phyloP scores from a whole-genome alignment of 1,284 basidiomycete species.

The Pterula multifida region DNA sequence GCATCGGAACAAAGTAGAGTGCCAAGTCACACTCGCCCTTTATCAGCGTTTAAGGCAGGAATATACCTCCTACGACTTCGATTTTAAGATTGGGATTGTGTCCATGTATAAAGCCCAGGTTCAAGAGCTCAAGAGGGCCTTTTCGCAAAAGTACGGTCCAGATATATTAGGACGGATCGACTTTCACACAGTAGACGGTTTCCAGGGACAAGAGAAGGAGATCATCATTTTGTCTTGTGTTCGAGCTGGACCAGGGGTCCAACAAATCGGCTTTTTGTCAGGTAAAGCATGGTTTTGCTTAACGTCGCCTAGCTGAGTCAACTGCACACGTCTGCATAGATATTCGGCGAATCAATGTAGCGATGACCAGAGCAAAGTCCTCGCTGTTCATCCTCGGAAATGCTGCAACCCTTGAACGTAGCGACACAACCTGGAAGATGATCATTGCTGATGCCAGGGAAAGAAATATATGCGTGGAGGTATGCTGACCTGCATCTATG shows the following conservation, averaged over 20 bases:
- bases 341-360: slow-evolving; percentile 91
- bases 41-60: slow-evolving; percentile 67
- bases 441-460: slow-evolving; percentile 70
- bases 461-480: slow-evolving; percentile 41
- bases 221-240: slow-evolving; percentile 94
- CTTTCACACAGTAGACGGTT: slow-evolving; percentile 97
- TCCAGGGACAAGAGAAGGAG: slow-evolving; percentile 96
- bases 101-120: slow-evolving; percentile 96
- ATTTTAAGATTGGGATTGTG: slow-evolving; percentile 79
- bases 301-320: slow-evolving; percentile 6
- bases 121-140: slow-evolving; percentile 60
- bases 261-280: slow-evolving; percentile 79
- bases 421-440: slow-evolving; percentile 68
- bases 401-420: slow-evolving; percentile 75
- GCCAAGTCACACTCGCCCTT: slow-evolving; percentile 66
- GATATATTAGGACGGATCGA: slow-evolving; percentile 70
- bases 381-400: slow-evolving; percentile 93
- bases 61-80: slow-evolving; percentile 55
- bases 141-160: slow-evolving; percentile 62
- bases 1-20: slow-evolving; percentile 71
- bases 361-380: slow-evolving; percentile 89
- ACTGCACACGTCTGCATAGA: slow-evolving; percentile 29
- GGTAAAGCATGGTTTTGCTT: slow-evolving; percentile 37
- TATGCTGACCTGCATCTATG: too few relatives aligned
- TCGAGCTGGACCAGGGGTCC: slow-evolving; percentile 73